These are phyloP conservation scores for Allium cepa DNA, from an alignment of 106 monocot genomes.

Conservation along the genomic window DNA sequence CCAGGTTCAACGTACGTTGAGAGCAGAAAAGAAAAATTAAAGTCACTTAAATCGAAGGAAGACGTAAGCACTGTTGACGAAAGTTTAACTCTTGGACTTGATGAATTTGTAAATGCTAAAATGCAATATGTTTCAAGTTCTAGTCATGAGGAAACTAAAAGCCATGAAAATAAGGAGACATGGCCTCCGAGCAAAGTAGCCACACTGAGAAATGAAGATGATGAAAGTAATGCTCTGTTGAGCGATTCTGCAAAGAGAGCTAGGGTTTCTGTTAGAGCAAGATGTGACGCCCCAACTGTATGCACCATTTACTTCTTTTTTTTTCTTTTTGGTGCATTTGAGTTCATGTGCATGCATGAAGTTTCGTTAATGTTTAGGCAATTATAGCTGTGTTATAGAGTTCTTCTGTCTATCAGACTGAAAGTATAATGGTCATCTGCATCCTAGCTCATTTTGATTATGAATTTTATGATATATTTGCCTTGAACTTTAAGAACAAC, in stretches of 20 bases:
- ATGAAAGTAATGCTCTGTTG: slow-evolving; percentile 34
- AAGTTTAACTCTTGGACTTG: too few species aligned
- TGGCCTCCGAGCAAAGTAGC: too few species aligned
- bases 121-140: too few species aligned
- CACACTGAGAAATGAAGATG: slow-evolving; percentile 1
- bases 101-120: too few species aligned
- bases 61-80: too few species aligned
- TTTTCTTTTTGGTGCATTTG: neutral
- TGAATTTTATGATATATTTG: too few species aligned
- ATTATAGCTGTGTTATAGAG: neutral
- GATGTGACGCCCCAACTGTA: slow-evolving; percentile 83
- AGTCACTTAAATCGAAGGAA: too few species aligned
- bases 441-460: too few species aligned
- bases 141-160: too few species aligned
- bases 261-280: slow-evolving; percentile 74
- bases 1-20: too few species aligned
- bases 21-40: too few species aligned
- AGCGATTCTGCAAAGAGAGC: slow-evolving; percentile 57
- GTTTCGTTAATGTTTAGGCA: neutral
- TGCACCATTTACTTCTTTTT: neutral
- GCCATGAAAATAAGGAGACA: too few species aligned
- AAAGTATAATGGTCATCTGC: neutral
- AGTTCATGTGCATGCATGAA: neutral
- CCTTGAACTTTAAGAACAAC: neutral
- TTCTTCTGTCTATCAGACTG: neutral